These are phyloP conservation scores for Boletellus ananas DNA, from an alignment of 768 basidiomycete genomes.

Conservation along the genomic window DNA sequence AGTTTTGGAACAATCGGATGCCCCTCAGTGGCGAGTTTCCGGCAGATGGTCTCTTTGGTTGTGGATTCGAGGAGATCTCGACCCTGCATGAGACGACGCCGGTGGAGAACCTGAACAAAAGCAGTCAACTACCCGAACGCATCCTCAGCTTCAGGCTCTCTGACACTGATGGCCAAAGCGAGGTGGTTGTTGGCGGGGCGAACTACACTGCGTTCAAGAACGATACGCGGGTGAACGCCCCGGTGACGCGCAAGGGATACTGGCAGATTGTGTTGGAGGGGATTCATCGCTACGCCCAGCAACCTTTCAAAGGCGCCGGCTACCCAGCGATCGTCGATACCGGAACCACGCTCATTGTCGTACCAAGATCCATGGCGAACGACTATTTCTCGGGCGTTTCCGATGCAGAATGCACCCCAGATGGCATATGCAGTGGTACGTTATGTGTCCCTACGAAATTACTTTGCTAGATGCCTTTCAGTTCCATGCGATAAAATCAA, in stretches of 20 bases:
- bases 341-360: slow-evolving; percentile 24
- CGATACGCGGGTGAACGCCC: slow-evolving; percentile 37
- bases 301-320: background rate
- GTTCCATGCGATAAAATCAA: slow-evolving; percentile 16
- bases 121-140: slow-evolving; percentile 11
- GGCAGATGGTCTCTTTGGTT: slow-evolving; percentile 39
- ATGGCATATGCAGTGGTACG: slow-evolving; percentile 33
- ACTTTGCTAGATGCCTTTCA: background rate
- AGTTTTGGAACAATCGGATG: slow-evolving; percentile 19
- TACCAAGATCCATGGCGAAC: slow-evolving; percentile 13
- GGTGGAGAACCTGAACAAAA: slow-evolving; percentile 40
- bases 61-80: slow-evolving; percentile 39
- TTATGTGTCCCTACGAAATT: background rate
- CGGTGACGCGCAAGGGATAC: slow-evolving; percentile 28
- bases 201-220: slow-evolving; percentile 48
- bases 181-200: slow-evolving; percentile 27
- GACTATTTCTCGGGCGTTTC: slow-evolving; percentile 23
- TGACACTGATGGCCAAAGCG: slow-evolving; percentile 12
- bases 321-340: slow-evolving; percentile 32
- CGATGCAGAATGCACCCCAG: slow-evolving; percentile 8
- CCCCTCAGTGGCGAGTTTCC: background rate
- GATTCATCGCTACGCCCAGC: slow-evolving; percentile 1
- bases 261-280: slow-evolving; percentile 34
- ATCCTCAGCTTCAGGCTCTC: slow-evolving; percentile 48
- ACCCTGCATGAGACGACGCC: slow-evolving; percentile 29